Evolutionary conservation across 2,329 filamentous ascomycete species (phyloP).

Genomic region (Trichoderma polysporum): DNA sequence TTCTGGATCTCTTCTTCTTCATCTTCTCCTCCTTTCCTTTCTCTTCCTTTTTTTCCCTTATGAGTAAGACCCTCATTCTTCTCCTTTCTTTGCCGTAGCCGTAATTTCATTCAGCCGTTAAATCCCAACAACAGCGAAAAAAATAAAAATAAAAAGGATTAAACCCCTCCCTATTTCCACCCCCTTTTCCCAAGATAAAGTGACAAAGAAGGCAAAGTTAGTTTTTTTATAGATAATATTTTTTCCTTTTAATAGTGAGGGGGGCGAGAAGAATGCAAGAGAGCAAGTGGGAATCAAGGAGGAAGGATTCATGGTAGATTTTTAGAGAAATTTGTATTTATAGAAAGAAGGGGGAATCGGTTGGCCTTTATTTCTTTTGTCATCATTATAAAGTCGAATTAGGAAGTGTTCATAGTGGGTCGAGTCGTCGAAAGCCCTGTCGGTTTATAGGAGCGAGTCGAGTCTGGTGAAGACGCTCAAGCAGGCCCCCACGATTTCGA

Average conservation of each 20-base stretch:
- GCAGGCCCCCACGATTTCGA: constrained; percentile 96
- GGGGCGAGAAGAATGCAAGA: neutral
- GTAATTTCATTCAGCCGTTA: constrained; percentile 11
- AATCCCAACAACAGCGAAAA: neutral
- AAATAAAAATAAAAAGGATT: neutral
- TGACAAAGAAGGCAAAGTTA: constrained; percentile 10
- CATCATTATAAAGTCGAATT: constrained; percentile 12
- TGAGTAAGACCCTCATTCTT: neutral
- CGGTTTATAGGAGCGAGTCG: constrained; percentile 80
- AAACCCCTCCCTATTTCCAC: neutral
- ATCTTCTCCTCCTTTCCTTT: neutral
- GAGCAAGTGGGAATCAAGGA: neutral
- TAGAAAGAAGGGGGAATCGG: neutral
- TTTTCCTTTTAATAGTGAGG: neutral
- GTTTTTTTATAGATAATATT: neutral
- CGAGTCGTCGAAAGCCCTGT: neutral
- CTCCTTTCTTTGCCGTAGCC: neutral
- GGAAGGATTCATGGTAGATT: neutral
- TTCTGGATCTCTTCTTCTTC: constrained; percentile 1
- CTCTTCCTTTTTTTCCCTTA: neutral
- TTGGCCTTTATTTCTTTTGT: constrained; percentile 7
- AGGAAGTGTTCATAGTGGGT: constrained; percentile 5
- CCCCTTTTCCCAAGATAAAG: neutral
- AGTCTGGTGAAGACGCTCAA: constrained; percentile 96
- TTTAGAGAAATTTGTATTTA: neutral